Evolutionary conservation across 2,329 filamentous ascomycete genomes (phyloP).

Genomic region (Didymella segeticola): DNA sequence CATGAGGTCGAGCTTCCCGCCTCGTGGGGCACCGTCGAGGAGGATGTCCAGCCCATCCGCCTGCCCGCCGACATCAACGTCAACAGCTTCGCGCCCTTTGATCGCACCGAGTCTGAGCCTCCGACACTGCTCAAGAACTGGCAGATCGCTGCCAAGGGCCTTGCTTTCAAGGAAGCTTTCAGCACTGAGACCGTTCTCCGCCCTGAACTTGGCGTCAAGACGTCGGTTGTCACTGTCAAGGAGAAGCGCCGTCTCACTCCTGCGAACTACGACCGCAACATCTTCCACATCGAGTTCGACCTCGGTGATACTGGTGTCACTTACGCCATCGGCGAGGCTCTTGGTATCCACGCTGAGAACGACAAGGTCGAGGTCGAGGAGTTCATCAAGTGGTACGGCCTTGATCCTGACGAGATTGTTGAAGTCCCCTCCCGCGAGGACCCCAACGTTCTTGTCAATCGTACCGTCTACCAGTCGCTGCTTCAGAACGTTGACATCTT

Average conservation of each 20-base stretch:
- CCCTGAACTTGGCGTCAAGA: slow-evolving; percentile 86
- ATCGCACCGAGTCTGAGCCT: slow-evolving; percentile 75
- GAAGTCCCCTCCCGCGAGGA: slow-evolving; percentile 89
- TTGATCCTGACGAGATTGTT: slow-evolving; percentile 83
- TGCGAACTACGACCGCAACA: slow-evolving; percentile 89
- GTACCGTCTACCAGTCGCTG: slow-evolving; percentile 91
- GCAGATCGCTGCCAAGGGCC: slow-evolving; percentile 83
- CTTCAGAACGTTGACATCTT: slow-evolving; percentile 96
- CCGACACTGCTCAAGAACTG: slow-evolving; percentile 74
- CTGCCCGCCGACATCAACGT: slow-evolving; percentile 71
- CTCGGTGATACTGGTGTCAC: slow-evolving; percentile 88
- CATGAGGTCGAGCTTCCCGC: slow-evolving; percentile 77
- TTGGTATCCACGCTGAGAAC: slow-evolving; percentile 96
- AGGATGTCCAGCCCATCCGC: slow-evolving; percentile 58
- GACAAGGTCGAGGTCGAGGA: slow-evolving; percentile 77
- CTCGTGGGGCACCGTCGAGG: slow-evolving; percentile 77
- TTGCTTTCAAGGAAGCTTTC: slow-evolving; percentile 95
- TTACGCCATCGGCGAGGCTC: slow-evolving; percentile 96
- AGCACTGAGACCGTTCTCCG: slow-evolving; percentile 75
- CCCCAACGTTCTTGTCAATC: slow-evolving; percentile 74
- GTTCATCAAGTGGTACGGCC: slow-evolving; percentile 90
- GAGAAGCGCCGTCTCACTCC: slow-evolving; percentile 96
- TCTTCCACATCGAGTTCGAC: slow-evolving; percentile 99
- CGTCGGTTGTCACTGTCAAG: slow-evolving; percentile 85
- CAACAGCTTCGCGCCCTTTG: slow-evolving; percentile 83